Evolutionary conservation across 805 yeast species (phyloP).

Genomic region (Sugiyamaella smithiae): DNA sequence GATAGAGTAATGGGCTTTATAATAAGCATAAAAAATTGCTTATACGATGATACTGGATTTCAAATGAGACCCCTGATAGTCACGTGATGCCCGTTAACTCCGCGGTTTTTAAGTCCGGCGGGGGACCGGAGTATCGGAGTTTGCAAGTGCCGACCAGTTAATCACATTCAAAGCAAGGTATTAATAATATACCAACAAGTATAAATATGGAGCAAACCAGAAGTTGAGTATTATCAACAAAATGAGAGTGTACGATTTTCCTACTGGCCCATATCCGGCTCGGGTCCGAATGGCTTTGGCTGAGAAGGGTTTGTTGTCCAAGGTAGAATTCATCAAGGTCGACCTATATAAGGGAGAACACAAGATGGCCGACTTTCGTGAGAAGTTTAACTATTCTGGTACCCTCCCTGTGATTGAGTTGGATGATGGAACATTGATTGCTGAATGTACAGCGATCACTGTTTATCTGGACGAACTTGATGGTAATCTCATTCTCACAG

Average conservation of each 20-base stretch:
- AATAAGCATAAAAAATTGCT: too few relatives aligned
- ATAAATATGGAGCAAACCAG: too few relatives aligned
- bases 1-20: too few relatives aligned
- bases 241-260: background rate
- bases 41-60: too few relatives aligned
- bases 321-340: background rate
- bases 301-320: background rate
- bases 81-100: too few relatives aligned
- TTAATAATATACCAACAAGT: too few relatives aligned
- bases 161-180: too few relatives aligned
- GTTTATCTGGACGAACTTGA: background rate
- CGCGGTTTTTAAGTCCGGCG: too few relatives aligned
- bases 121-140: too few relatives aligned
- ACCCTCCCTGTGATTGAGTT: background rate
- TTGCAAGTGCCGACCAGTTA: too few relatives aligned
- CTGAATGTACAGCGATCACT: background rate
- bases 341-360: background rate
- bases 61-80: too few relatives aligned
- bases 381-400: background rate
- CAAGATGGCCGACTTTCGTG: background rate
- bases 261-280: background rate
- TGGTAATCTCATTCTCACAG: background rate
- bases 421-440: background rate
- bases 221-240: too few relatives aligned
- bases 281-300: background rate